phyloP scores from a whole-genome alignment of 2,329 filamentous ascomycete genomes.

The Rachicladosporium sp. region DNA sequence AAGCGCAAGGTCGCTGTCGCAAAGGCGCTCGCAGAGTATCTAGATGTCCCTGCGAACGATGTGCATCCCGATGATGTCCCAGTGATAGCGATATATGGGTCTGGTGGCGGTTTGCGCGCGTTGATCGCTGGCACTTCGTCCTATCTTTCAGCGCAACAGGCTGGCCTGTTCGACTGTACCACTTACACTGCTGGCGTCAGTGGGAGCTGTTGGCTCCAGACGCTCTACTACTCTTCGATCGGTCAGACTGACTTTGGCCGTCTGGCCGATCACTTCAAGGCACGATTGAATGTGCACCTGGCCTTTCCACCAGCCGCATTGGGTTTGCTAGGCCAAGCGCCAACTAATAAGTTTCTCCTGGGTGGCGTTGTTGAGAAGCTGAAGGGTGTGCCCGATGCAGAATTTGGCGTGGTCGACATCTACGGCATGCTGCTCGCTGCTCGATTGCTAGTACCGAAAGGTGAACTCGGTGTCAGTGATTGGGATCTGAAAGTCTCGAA shows the following conservation, averaged over 20 bases:
- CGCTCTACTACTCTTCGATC: conserved; percentile 74
- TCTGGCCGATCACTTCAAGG: conserved; percentile 75
- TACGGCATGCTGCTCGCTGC: conserved; percentile 81
- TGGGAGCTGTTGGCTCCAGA: conserved; percentile 90
- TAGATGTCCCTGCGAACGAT: conserved; percentile 63
- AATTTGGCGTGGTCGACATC: conserved; percentile 83
- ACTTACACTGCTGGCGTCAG: conserved; percentile 95
- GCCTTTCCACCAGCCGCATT: conserved; percentile 82
- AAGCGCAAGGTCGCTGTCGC: conserved; percentile 57
- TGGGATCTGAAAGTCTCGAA: conserved; percentile 83
- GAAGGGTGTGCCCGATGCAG: conserved; percentile 64
- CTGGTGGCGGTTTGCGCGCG: conserved; percentile 79
- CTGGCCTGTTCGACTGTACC: conserved; percentile 82
- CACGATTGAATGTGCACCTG: conserved; percentile 74
- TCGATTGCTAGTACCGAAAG: conserved; percentile 72
- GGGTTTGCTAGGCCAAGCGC: conserved; percentile 65
- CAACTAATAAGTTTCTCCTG: conserved; percentile 84
- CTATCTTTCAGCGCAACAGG: conserved; percentile 69
- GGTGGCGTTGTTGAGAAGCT: conserved; percentile 85
- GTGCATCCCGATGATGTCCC: conserved; percentile 92
- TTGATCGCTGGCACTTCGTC: conserved; percentile 85
- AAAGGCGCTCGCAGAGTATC: conserved; percentile 67
- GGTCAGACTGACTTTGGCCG: conserved; percentile 53
- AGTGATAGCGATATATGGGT: conserved; percentile 85
- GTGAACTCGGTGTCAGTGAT: conserved; percentile 64